These are phyloP conservation scores for Saccharomycopsis babjevae DNA, from an alignment of 805 yeast species.

Conservation along the genomic window DNA sequence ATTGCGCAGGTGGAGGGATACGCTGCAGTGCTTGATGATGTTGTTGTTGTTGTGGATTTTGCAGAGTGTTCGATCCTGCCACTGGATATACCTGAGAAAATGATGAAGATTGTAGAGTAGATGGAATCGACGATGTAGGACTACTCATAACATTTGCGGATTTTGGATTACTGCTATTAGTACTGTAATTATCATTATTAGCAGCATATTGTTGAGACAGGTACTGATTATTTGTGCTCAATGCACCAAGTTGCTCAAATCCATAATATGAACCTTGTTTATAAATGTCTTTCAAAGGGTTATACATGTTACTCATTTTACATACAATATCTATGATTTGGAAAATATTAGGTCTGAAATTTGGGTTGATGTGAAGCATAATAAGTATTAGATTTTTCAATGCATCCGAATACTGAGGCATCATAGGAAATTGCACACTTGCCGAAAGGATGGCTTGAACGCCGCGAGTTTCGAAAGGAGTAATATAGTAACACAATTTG, in stretches of 20 bases:
- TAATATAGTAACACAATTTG: constrained; percentile 70
- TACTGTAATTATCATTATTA: not conserved
- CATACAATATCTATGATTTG: constrained; percentile 63
- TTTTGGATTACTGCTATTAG: not conserved
- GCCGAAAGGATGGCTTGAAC: constrained; percentile 57
- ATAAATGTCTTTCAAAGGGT: constrained; percentile 32
- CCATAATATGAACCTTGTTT: constrained; percentile 37
- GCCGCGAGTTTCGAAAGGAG: constrained; percentile 61
- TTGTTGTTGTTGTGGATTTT: not conserved
- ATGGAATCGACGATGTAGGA: not conserved
- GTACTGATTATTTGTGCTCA: not conserved
- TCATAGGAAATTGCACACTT: constrained; percentile 39
- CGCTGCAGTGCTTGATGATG: not conserved
- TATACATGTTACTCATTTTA: constrained; percentile 43
- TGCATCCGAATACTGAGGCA: constrained; percentile 50
- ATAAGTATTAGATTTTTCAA: constrained; percentile 55
- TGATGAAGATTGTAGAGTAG: not conserved
- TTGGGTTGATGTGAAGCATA: constrained; percentile 55
- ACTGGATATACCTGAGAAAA: not conserved
- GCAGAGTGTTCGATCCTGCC: not conserved
- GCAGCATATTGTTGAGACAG: not conserved
- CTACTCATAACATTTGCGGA: not conserved
- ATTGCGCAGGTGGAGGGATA: not conserved
- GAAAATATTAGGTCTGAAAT: constrained; percentile 61
- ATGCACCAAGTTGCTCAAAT: not conserved